phyloP scores from a whole-genome alignment of 768 basidiomycete species.

The Leucocoprinus birnbaumii region DNA sequence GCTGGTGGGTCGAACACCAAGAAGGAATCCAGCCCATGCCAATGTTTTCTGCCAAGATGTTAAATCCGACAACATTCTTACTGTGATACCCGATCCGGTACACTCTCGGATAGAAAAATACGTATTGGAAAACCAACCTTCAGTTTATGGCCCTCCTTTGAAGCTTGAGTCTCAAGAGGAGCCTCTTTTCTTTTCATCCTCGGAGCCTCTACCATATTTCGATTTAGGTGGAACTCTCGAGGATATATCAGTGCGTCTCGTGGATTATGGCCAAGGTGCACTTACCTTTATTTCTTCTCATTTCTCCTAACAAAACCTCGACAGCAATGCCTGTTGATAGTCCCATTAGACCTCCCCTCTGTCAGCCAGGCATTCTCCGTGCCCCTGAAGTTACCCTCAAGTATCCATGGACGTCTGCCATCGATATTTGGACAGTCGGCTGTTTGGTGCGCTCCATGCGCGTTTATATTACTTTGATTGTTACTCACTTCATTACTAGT shows the following conservation, averaged over 20 bases:
- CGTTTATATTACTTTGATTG: not conserved
- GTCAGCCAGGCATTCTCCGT: conserved; percentile 16
- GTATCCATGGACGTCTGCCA: conserved; percentile 16
- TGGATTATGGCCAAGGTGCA: conserved; percentile 12
- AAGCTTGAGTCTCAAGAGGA: not conserved
- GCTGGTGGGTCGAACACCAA: no score
- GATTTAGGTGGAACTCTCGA: conserved; percentile 3
- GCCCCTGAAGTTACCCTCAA: conserved; percentile 25
- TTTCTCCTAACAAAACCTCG: not conserved
- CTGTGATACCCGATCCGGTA: conserved; percentile 9
- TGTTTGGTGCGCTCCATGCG: conserved; percentile 18
- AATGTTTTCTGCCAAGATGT: no score
- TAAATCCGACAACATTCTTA: conserved; percentile 11
- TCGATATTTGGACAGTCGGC: conserved; percentile 26
- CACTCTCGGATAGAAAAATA: conserved; percentile 3
- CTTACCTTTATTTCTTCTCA: not conserved
- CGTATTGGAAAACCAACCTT: not conserved
- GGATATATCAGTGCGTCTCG: conserved; percentile 8
- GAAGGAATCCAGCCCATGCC: no score
- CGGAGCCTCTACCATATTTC: conserved; percentile 10
- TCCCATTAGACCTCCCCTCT: not conserved
- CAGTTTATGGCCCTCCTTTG: conserved; percentile 10
- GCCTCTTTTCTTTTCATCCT: conserved; percentile 11
- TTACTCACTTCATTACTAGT: conserved; percentile 3
- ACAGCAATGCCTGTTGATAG: not conserved